Conservation (phyloP, 306 rosid species). For the Fragaria iinumae region DNA sequence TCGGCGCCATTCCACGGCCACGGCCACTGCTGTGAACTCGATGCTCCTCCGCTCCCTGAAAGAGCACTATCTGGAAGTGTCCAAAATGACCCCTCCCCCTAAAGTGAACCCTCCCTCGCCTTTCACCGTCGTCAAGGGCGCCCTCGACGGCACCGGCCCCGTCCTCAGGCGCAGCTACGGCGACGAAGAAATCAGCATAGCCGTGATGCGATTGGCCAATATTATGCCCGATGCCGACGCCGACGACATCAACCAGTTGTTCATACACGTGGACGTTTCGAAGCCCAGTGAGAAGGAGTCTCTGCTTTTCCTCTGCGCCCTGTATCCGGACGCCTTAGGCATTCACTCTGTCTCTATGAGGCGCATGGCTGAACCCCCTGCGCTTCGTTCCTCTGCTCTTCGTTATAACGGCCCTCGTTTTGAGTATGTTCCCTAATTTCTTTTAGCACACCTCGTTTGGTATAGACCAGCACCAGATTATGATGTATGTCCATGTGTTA, state of each 20-base stretch:
- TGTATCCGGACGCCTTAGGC: conserved; percentile 86
- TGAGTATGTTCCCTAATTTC: conserved; percentile 41
- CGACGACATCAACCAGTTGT: conserved; percentile 61
- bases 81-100: conserved; percentile 87
- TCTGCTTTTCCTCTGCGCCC: conserved; percentile 66
- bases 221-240: conserved; percentile 35
- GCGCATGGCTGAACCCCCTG: conserved; percentile 39
- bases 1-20: conserved; percentile 31
- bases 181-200: conserved; percentile 63
- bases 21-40: conserved; percentile 63
- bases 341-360: conserved; percentile 88
- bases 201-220: conserved; percentile 58
- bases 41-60: conserved; percentile 80
- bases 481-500: too few species aligned
- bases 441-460: too few species aligned
- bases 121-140: conserved; percentile 67
- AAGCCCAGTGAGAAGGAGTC: conserved; percentile 61
- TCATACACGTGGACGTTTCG: conserved; percentile 70
- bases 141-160: conserved; percentile 69
- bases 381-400: conserved; percentile 28
- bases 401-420: conserved; percentile 64
- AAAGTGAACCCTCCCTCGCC: conserved; percentile 76
- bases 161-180: conserved; percentile 61
- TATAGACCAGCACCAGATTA: too few species aligned
- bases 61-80: conserved; percentile 79